Base-by-base conservation (phyloP, 163 green algal genomes). In the Prototheca cutis region DNA sequence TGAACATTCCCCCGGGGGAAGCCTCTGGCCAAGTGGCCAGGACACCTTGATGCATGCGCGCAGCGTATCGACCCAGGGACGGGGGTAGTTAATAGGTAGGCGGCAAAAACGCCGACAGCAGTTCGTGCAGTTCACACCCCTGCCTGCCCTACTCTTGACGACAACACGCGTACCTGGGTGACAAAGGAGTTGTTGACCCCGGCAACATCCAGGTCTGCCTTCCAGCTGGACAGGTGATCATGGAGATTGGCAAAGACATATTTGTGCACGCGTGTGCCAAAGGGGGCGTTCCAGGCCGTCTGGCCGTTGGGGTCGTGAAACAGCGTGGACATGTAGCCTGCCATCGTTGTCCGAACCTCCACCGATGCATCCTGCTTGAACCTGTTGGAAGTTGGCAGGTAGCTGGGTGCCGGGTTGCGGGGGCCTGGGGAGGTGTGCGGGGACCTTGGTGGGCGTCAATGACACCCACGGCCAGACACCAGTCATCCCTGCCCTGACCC, bases 131-230 rank as follows among this genome's bases (percentile, higher is more conserved):
- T n/a, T n/a, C n/a, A 64, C 3, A 49, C 25, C 27, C 13, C 32
- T 6, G 8, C n/a, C 33, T 61, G 19, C 23, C 39, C 18, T 40
- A 29, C 24, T 47, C 23, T 47, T 59, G 5, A 36, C 13, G 13
- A 21, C 36, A 45, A 53, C 32, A 31, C 17, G 52, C 1, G 3
- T 33, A 72, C 70, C 25, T 57, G 32, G 6, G 51, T 33, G 4
- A 51, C 33, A 42, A 79, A 68, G 65, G 39, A 61, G 55, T 79
- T 79, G 62, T 67, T 63, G 23, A 28, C 48, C 27, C 72, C 72
- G 3, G 45, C 33, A 18, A 79, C 48, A 59, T 79, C 72, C 49
- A 79, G 49, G 55, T 79, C 72, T 32, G 75, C 55, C 65, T 79
- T 79, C 72, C 72, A 79, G 10, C 59, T 59, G 7, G 61, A 65